These are phyloP conservation scores for Sporobolomyces roseus DNA, from an alignment of 768 basidiomycete species.

Conservation along the genomic window DNA sequence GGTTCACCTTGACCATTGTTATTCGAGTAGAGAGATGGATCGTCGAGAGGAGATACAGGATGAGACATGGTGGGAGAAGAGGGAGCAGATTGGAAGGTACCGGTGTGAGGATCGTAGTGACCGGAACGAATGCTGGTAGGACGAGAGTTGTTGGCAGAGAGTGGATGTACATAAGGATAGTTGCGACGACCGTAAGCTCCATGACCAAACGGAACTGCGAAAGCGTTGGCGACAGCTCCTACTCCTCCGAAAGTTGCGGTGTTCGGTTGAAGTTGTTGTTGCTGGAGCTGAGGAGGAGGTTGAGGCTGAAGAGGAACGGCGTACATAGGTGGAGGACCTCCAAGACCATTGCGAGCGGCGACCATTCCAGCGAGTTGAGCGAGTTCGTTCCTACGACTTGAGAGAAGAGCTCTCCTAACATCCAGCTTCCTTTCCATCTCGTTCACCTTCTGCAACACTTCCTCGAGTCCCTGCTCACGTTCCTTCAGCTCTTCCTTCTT, in stretches of 20 bases:
- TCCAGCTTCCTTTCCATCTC: constrained; percentile 42
- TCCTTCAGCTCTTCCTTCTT: constrained; percentile 59
- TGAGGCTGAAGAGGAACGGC: constrained; percentile 55
- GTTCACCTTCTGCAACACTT: constrained; percentile 42
- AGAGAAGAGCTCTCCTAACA: constrained; percentile 37
- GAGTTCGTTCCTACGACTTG: constrained; percentile 33
- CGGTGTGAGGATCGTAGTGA: constrained; percentile 34
- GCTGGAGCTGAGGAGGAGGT: no score
- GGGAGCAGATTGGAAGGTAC: constrained; percentile 34
- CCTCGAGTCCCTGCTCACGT: constrained; percentile 56
- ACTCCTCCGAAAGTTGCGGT: constrained; percentile 37
- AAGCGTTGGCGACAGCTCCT: constrained; percentile 43
- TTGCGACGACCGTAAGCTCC: constrained; percentile 42
- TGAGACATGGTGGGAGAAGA: constrained; percentile 28
- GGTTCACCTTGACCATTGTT: no score
- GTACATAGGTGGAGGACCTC: constrained; percentile 48
- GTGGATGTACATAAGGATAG: constrained; percentile 43
- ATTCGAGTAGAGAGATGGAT: constrained; percentile 12
- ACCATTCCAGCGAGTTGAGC: constrained; percentile 27
- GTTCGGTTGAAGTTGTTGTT: no score
- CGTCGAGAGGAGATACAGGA: constrained; percentile 30
- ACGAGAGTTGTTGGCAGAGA: constrained; percentile 34
- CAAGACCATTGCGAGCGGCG: constrained; percentile 35
- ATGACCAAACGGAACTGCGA: constrained; percentile 36
- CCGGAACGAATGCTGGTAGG: constrained; percentile 36